Percentiles rank a stretch among this genome's conserved stretches.
These are phyloP conservation scores for Boletellus sp. DNA, from an alignment of 1,284 basidiomycete species.

Conservation along the genomic window DNA sequence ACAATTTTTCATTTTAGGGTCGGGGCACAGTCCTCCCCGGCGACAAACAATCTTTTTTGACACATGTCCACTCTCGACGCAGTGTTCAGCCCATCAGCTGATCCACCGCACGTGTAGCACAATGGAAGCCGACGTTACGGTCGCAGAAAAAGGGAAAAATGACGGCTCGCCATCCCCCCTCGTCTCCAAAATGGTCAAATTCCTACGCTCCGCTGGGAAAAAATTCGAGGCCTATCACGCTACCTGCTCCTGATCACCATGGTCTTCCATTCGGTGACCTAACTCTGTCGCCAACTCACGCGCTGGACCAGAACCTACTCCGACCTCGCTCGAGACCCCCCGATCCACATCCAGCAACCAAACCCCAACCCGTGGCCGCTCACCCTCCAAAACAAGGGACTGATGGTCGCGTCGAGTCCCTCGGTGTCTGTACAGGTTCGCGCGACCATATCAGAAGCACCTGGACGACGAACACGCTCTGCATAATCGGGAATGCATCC, in stretches of 20 bases:
- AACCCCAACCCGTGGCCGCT: not conserved
- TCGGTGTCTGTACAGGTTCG: constrained; percentile 17
- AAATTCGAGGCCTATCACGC: constrained; percentile 20
- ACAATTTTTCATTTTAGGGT: constrained; percentile 27
- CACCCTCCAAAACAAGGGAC: constrained; percentile 25
- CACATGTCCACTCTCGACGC: constrained; percentile 17
- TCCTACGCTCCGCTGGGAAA: constrained; percentile 25
- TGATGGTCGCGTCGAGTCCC: constrained; percentile 1
- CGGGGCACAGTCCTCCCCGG: constrained; percentile 25
- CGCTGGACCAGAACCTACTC: constrained; percentile 9
- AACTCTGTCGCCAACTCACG: constrained; percentile 17
- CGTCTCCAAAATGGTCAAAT: constrained; percentile 25
- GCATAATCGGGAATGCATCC: constrained; percentile 24
- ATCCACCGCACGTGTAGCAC: constrained; percentile 29
- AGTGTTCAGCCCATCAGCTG: constrained; percentile 26
- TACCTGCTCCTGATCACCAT: constrained; percentile 26
- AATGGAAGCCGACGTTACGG: constrained; percentile 30
- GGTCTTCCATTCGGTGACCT: constrained; percentile 31
- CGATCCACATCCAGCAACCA: constrained; percentile 15
- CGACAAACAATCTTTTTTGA: constrained; percentile 24
- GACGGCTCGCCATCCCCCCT: constrained; percentile 11
- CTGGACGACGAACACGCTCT: constrained; percentile 11
- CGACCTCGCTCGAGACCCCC: constrained; percentile 13
- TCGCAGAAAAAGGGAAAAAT: constrained; percentile 24
- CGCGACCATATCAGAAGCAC: constrained; percentile 27